A percentile compares a stretch with the other conserved stretches of the same genome.
These are phyloP conservation scores for Eurotiales sp. DNA, from an alignment of 2,329 filamentous ascomycete genomes.

Conservation along the genomic window DNA sequence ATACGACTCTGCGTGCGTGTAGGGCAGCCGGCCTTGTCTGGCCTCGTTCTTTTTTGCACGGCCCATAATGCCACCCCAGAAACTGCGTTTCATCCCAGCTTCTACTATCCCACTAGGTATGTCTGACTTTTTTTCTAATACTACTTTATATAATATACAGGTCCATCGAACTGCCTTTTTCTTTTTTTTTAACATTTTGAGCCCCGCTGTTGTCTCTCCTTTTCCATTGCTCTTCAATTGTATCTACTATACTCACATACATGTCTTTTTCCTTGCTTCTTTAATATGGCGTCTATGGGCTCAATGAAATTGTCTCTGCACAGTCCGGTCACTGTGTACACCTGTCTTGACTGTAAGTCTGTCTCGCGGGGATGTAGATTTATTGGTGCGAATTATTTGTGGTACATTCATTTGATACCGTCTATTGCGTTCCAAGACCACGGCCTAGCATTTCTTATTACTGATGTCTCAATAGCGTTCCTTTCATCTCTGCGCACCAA, in stretches of 20 bases:
- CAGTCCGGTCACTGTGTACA: slow-evolving; percentile 12
- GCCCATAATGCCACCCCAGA: background rate
- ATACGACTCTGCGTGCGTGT: no score
- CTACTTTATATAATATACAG: no score
- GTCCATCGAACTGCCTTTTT: no score
- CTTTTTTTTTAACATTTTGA: background rate
- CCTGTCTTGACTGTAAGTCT: slow-evolving; percentile 13
- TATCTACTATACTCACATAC: no score
- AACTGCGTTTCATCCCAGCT: background rate
- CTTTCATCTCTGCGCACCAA: slow-evolving; percentile 79
- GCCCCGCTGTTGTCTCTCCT: no score
- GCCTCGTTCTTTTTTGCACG: no score
- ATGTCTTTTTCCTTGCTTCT: background rate
- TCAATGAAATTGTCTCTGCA: slow-evolving; percentile 11
- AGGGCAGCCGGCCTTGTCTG: no score
- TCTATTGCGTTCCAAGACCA: no score
- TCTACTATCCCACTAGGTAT: background rate
- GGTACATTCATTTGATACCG: no score
- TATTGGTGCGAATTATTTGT: no score
- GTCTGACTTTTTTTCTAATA: background rate
- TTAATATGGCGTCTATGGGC: slow-evolving; percentile 1
- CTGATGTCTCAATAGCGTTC: slow-evolving; percentile 58
- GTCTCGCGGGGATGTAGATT: no score
- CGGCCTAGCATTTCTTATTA: no score
- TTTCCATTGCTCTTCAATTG: background rate